These are phyloP conservation scores for Symmetrospora coprosmae DNA, from an alignment of 768 basidiomycete genomes.

Conservation along the genomic window DNA sequence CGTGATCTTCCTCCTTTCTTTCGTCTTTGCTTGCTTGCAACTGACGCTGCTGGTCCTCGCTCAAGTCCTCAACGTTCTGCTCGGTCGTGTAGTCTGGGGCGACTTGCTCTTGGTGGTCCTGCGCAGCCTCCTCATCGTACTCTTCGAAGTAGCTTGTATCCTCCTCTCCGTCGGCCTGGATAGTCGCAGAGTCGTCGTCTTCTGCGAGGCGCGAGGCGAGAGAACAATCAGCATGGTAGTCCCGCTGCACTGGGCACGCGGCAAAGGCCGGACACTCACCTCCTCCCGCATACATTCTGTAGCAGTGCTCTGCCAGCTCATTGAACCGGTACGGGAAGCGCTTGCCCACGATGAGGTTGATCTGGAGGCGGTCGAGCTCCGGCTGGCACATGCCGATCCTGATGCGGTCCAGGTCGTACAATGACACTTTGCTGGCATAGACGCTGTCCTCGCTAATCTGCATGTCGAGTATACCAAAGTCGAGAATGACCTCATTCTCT, in stretches of 20 bases:
- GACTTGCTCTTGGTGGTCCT: background rate
- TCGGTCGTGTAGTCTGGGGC: background rate
- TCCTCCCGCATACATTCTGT: constrained; percentile 16
- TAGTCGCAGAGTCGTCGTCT: constrained; percentile 11
- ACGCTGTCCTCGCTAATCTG: constrained; percentile 32
- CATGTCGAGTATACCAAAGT: constrained; percentile 29
- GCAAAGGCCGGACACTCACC: background rate
- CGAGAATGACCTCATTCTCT: constrained; percentile 30
- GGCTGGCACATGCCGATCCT: constrained; percentile 30
- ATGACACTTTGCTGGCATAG: constrained; percentile 25
- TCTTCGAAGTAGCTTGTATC: background rate
- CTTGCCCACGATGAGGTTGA: background rate
- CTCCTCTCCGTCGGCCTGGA: background rate
- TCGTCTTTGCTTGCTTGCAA: no score
- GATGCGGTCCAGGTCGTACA: constrained; percentile 31
- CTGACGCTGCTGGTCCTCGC: no score
- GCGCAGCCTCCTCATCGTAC: background rate
- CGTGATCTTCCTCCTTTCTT: no score
- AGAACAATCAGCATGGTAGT: background rate
- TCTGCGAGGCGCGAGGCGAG: background rate
- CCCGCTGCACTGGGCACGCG: background rate
- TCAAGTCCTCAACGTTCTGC: background rate
- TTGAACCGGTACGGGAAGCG: constrained; percentile 13
- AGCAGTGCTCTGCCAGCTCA: constrained; percentile 15
- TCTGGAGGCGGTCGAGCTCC: constrained; percentile 12